These are phyloP conservation scores for Diphasiastrum complanatum DNA, from an alignment of 83 land plant species.

Conservation along the genomic window DNA sequence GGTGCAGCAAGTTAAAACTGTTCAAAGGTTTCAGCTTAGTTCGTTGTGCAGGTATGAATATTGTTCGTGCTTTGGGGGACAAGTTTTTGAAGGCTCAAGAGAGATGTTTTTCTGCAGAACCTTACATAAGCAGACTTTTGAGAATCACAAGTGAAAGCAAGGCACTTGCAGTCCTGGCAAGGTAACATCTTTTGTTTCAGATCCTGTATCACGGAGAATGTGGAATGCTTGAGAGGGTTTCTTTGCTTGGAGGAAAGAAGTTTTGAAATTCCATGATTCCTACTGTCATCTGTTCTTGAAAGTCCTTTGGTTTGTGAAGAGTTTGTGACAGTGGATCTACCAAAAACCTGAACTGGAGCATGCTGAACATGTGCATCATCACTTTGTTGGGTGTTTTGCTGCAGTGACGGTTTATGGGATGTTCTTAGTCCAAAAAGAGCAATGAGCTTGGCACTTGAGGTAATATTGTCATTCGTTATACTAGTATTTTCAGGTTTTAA, in stretches of 20 bases:
- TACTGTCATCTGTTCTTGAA: no score
- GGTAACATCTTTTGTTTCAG: no score
- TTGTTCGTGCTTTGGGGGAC: constrained; percentile 90
- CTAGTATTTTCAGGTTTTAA: not conserved
- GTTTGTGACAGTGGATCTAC: not conserved
- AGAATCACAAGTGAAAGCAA: constrained; percentile 41
- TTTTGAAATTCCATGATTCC: no score
- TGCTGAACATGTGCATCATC: not conserved
- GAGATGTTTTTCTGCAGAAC: constrained; percentile 70
- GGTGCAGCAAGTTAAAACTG: not conserved
- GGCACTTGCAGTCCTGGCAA: constrained; percentile 73
- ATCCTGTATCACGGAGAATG: no score
- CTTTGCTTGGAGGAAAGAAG: no score
- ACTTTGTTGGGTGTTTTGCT: constrained; percentile 2
- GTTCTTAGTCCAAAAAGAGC: constrained; percentile 72
- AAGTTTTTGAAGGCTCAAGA: constrained; percentile 90
- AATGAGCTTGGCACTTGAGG: constrained; percentile 70
- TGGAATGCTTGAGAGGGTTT: no score
- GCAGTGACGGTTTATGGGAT: constrained; percentile 99
- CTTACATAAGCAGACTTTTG: constrained; percentile 71
- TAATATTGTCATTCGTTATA: constrained; percentile 20
- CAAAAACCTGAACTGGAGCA: not conserved
- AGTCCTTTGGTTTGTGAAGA: no score
- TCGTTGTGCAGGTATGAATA: constrained; percentile 62
- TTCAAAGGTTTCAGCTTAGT: not conserved